phyloP scores from a whole-genome alignment of 441 rosid genomes.

The Iberis amara region DNA sequence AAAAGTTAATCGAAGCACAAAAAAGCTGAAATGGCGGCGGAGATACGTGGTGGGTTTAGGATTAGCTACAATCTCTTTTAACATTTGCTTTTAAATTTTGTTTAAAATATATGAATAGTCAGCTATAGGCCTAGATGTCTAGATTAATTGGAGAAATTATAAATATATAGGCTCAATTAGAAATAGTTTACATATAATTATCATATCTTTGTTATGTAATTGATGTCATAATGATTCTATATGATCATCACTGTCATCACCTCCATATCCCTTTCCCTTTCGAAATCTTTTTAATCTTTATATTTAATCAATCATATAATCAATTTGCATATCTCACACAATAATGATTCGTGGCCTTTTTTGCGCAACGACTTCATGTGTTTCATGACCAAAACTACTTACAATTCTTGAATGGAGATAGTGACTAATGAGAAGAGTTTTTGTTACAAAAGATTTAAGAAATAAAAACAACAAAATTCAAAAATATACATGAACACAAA shows the following conservation, averaged over 20 bases:
- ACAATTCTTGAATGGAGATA: too few relatives aligned
- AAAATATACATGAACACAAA: too few relatives aligned
- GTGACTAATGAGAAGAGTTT: too few relatives aligned
- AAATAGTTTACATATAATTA: neutral
- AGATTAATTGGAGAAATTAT: neutral
- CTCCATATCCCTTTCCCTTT: constrained; percentile 19
- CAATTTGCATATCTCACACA: neutral
- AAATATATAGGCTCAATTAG: neutral
- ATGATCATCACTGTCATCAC: constrained; percentile 28
- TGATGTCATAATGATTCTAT: constrained; percentile 28
- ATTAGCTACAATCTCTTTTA: constrained; percentile 22
- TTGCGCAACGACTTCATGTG: neutral
- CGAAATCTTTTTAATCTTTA: constrained; percentile 13
- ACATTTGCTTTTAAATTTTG: constrained; percentile 18
- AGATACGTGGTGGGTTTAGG: constrained; percentile 35
- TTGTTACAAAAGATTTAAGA: too few relatives aligned
- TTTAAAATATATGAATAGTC: neutral
- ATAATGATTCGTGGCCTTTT: neutral
- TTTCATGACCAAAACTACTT: too few relatives aligned
- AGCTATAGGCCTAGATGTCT: constrained; percentile 13
- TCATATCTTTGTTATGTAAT: constrained; percentile 8
- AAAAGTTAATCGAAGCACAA: constrained; percentile 25
- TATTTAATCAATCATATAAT: constrained; percentile 6
- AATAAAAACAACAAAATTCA: too few relatives aligned
- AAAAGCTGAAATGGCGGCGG: constrained; percentile 35